These are phyloP conservation scores for Hypsizygus marmoreus DNA, from an alignment of 768 basidiomycete genomes.

Conservation along the genomic window DNA sequence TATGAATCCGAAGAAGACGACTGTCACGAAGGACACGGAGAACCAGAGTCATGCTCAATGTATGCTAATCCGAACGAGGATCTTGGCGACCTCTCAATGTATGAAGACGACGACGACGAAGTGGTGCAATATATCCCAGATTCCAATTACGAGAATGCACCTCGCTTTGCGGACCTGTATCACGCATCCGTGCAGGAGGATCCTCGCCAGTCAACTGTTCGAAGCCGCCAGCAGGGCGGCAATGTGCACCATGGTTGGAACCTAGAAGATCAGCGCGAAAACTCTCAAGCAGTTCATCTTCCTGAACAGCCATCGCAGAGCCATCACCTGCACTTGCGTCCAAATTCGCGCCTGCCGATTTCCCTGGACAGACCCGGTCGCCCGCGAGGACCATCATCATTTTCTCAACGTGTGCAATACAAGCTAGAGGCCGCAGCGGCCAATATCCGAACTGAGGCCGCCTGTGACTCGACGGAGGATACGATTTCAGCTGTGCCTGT, in stretches of 20 bases:
- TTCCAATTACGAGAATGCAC: conserved; percentile 26
- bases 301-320: not conserved
- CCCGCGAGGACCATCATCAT: conserved; percentile 32
- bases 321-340: conserved; percentile 1
- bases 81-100: conserved; percentile 23
- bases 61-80: conserved; percentile 8
- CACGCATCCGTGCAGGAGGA: conserved; percentile 29
- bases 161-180: conserved; percentile 43
- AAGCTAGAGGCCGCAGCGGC: conserved; percentile 31
- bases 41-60: not conserved
- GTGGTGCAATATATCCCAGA: conserved; percentile 34
- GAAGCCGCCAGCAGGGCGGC: not conserved
- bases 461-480: not conserved
- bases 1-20: conserved; percentile 8
- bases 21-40: not conserved
- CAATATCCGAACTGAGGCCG: no score
- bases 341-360: conserved; percentile 9
- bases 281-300: conserved; percentile 13
- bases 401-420: conserved; percentile 45
- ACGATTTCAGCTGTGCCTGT: no score
- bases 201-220: conserved; percentile 4
- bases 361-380: not conserved
- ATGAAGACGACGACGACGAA: conserved; percentile 35
- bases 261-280: no score
- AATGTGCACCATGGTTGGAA: no score